Conservation (phyloP, 331 rosid genomes). For the Quercus phellos region DNA sequence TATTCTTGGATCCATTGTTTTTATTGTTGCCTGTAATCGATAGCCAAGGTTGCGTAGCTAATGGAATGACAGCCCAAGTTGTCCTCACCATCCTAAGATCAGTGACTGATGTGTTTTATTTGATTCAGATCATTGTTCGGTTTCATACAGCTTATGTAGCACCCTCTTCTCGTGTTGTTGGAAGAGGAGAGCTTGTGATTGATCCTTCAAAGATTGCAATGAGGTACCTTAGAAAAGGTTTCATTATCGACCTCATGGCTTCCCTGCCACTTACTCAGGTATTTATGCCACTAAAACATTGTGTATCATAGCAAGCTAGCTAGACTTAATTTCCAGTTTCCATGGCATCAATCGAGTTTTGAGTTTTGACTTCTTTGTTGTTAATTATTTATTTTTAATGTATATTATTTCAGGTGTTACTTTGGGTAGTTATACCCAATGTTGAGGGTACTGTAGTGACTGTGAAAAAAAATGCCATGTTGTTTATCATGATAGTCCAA, state of each 20-base stretch:
- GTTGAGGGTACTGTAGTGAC: slow-evolving; percentile 57
- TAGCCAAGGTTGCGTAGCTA: slow-evolving; percentile 27
- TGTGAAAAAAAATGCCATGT: slow-evolving; percentile 64
- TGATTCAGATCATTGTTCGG: slow-evolving; percentile 54
- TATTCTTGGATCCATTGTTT: slow-evolving; percentile 56
- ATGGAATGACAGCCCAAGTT: slow-evolving; percentile 28
- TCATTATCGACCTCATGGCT: slow-evolving; percentile 72
- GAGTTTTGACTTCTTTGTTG: neutral
- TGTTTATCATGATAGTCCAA: slow-evolving; percentile 70
- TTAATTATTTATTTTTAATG: neutral
- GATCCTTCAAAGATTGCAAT: slow-evolving; percentile 58
- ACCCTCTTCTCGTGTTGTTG: slow-evolving; percentile 82
- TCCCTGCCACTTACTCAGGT: slow-evolving; percentile 94
- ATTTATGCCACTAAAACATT: neutral
- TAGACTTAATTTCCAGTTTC: neutral
- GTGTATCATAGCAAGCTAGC: neutral
- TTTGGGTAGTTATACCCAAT: slow-evolving; percentile 74
- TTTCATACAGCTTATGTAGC: slow-evolving; percentile 80
- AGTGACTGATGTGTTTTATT: slow-evolving; percentile 39
- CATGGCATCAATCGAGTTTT: neutral
- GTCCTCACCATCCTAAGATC: slow-evolving; percentile 45
- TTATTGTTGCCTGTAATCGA: slow-evolving; percentile 39
- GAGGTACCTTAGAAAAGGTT: slow-evolving; percentile 54
- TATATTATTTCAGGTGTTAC: slow-evolving; percentile 47
- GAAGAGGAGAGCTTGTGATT: slow-evolving; percentile 91